Evolutionary conservation across 495 filamentous ascomycete species (phyloP), one percentile per base, ranked within the genome.

Genomic region (Parathielavia appendiculata): DNA sequence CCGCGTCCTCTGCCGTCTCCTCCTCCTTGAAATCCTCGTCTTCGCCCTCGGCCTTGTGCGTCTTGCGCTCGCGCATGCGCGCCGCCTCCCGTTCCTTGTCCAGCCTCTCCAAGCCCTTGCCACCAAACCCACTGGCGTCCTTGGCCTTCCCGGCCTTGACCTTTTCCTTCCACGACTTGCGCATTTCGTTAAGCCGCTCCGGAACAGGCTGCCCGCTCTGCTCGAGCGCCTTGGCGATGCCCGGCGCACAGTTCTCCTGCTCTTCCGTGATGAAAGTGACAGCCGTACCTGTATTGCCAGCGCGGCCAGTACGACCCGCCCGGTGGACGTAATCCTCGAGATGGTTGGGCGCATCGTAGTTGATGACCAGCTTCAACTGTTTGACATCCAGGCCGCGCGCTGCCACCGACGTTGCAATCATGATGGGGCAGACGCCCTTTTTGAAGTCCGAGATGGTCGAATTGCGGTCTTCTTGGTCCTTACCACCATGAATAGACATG

Each of bases 291-390:
- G 82, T 95, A 66, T 96, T 95, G 30, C 95, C 95, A 30, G 95
- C 95, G 71, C 95, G 85, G 7, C 95, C 95, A 10, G 95, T 99
- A 58, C 95, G 85, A 51, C 95, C 95, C 54, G 88, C 90, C 63
- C 95, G 88, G 69, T 99, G 95, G 11, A 99, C 92, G 66, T 99
- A 99, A 68, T 99, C 95, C 73, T 99, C 95, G 35, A 95, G 76
- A 73, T 99, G 95, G 68, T 95, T 96, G 4, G 95, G 95, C 5
- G 88, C 87, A 70, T 99, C 95, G 67, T 91, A 99, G 64, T 99
- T 99, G 66, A 99, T 85, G 20, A 99, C 95, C 17, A 97, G 77
- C 71, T 95, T 96, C 26, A 99, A 76, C 71, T 97, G 91, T 71
- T 97, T 96, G 40, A 99, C 92, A 69, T 99, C 95, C 26, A 99